Conservation (phyloP, 257 asterid species). For the Solanum dulcamara region DNA sequence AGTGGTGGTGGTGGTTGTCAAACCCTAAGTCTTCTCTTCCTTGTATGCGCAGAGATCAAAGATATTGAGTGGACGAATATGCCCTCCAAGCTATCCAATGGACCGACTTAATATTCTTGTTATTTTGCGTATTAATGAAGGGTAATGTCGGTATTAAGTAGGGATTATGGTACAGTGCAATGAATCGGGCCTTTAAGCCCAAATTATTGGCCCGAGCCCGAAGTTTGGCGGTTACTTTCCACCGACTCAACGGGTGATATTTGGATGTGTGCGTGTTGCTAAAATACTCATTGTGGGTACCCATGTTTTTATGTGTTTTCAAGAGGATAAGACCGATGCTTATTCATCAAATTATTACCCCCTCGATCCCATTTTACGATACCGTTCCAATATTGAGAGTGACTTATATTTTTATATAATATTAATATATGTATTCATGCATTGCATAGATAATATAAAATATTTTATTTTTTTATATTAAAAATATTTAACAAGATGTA, state of each 20-base stretch:
- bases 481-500: too few species aligned
- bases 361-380: neutral
- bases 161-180: neutral
- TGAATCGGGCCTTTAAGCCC: neutral
- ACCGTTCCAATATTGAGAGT: neutral
- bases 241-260: neutral
- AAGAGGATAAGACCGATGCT: neutral
- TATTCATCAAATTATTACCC: neutral
- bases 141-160: neutral
- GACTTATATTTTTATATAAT: too few species aligned
- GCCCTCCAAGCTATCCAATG: neutral
- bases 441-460: too few species aligned
- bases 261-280: neutral
- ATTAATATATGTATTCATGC: too few species aligned
- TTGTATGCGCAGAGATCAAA: neutral
- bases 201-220: neutral
- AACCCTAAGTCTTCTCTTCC: neutral
- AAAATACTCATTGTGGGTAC: neutral
- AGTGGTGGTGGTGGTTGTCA: neutral
- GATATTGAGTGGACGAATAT: neutral
- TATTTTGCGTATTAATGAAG: neutral
- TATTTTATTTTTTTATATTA: too few species aligned
- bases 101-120: neutral
- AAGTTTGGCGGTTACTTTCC: neutral
- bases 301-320: neutral